Evolutionary conservation across 495 filamentous ascomycete genomes (phyloP).

Genomic region (Aspergillus leporis): DNA sequence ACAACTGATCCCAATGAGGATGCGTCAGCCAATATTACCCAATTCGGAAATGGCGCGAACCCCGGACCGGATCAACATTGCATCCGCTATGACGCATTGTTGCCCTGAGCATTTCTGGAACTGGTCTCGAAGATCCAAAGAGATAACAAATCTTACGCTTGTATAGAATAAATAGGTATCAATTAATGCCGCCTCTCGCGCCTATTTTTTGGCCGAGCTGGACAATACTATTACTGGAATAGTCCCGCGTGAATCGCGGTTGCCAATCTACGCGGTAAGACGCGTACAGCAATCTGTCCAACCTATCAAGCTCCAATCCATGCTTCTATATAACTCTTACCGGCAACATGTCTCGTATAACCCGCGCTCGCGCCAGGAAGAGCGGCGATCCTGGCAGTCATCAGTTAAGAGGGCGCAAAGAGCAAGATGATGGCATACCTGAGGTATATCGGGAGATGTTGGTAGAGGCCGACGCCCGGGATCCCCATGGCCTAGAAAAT

Average conservation of each 20-base stretch:
- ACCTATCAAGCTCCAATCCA: background rate
- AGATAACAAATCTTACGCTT: background rate
- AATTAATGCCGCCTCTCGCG: background rate
- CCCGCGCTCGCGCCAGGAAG: conserved; percentile 3
- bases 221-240: background rate
- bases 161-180: conserved; percentile 1
- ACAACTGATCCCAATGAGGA: background rate
- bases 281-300: background rate
- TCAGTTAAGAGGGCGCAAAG: conserved; percentile 12
- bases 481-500: conserved; percentile 29
- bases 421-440: conserved; percentile 37
- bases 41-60: background rate
- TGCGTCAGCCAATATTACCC: background rate
- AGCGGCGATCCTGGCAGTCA: conserved; percentile 18
- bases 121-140: background rate
- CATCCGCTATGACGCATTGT: conserved; percentile 5
- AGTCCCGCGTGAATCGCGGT: background rate
- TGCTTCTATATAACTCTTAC: background rate
- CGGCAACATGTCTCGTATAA: conserved; percentile 8
- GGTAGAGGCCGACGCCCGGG: conserved; percentile 55
- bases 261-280: background rate
- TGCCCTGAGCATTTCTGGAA: conserved; percentile 2
- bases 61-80: background rate
- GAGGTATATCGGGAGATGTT: conserved; percentile 70
- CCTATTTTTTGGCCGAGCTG: background rate